phyloP scores from a whole-genome alignment of 2,329 filamentous ascomycete species.

The Cladosporium cucumerinum region DNA sequence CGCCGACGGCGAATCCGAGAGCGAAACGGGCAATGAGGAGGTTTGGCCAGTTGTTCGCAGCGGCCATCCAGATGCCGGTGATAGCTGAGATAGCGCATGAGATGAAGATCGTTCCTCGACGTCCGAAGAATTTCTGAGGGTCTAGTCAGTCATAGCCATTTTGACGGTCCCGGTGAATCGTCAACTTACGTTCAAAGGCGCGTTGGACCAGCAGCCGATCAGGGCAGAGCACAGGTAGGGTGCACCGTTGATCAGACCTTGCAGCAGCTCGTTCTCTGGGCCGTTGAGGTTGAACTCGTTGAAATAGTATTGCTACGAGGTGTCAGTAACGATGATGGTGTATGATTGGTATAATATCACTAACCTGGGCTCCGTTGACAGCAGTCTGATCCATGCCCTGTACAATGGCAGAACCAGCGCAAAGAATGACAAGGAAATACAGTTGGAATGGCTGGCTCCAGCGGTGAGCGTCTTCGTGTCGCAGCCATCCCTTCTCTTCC shows the following conservation, averaged over 20 bases:
- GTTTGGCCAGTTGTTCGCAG: constrained; percentile 68
- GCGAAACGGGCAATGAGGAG: constrained; percentile 67
- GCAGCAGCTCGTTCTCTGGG: constrained; percentile 31
- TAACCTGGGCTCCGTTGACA: constrained; percentile 43
- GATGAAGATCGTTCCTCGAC: constrained; percentile 72
- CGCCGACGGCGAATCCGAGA: constrained; percentile 56
- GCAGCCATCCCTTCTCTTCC: constrained; percentile 57
- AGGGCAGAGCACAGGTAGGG: constrained; percentile 66
- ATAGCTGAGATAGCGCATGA: constrained; percentile 66
- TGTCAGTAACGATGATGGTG: background rate
- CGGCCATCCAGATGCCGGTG: constrained; percentile 59
- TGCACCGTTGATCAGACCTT: constrained; percentile 57
- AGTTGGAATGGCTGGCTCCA: constrained; percentile 71
- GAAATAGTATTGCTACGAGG: constrained; percentile 26
- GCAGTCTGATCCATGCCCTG: constrained; percentile 53
- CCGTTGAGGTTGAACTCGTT: constrained; percentile 26
- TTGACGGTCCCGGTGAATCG: background rate
- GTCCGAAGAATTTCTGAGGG: constrained; percentile 57
- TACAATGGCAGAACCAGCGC: constrained; percentile 54
- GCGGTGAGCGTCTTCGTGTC: constrained; percentile 60
- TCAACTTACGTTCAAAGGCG: constrained; percentile 58
- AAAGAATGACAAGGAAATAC: constrained; percentile 49
- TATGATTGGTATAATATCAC: background rate
- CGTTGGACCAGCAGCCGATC: constrained; percentile 69
- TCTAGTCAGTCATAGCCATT: background rate